These are phyloP conservation scores for Dothideomycetes sp. DNA, from an alignment of 2,329 filamentous ascomycete genomes.

Conservation along the genomic window DNA sequence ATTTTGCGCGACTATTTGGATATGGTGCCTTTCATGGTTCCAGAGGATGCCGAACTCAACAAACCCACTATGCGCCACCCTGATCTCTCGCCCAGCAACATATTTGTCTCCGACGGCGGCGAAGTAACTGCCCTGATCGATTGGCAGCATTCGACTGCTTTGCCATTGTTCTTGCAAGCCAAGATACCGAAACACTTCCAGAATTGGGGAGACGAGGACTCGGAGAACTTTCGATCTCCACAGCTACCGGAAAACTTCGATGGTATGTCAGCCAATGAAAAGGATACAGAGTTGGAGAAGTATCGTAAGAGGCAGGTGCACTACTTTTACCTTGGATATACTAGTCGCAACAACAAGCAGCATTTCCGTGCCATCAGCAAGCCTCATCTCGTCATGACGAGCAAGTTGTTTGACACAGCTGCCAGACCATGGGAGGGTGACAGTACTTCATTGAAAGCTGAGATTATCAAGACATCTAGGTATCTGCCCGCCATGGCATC, in stretches of 20 bases:
- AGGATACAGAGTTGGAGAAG: slow-evolving; percentile 14
- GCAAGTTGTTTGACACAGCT: slow-evolving; percentile 12
- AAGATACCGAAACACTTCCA: slow-evolving; percentile 33
- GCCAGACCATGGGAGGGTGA: slow-evolving; percentile 18
- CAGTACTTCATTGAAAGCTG: slow-evolving; percentile 19
- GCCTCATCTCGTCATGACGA: slow-evolving; percentile 9
- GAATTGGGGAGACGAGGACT: slow-evolving; percentile 29
- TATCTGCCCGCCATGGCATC: slow-evolving; percentile 14
- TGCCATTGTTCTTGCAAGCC: slow-evolving; percentile 30
- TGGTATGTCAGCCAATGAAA: slow-evolving; percentile 16
- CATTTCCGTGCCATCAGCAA: slow-evolving; percentile 19
- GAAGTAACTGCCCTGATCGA: slow-evolving; percentile 33
- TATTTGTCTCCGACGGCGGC: slow-evolving; percentile 23
- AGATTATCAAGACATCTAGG: slow-evolving; percentile 16
- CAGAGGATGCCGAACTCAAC: slow-evolving; percentile 14
- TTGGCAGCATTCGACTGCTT: slow-evolving; percentile 31
- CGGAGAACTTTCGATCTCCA: slow-evolving; percentile 17
- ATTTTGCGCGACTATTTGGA: slow-evolving; percentile 24
- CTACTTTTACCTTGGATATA: slow-evolving; percentile 21
- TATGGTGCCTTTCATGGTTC: slow-evolving; percentile 16
- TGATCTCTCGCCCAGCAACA: slow-evolving; percentile 28
- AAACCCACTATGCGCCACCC: slow-evolving; percentile 27
- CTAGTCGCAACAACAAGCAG: slow-evolving; percentile 8
- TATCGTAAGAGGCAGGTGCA: slow-evolving; percentile 20
- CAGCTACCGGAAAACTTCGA: slow-evolving; percentile 15